Percentiles rank a stretch among this genome's conserved stretches.
Conservation (phyloP, 208 protist species). For the Acanthamoeba pearcei region DNA sequence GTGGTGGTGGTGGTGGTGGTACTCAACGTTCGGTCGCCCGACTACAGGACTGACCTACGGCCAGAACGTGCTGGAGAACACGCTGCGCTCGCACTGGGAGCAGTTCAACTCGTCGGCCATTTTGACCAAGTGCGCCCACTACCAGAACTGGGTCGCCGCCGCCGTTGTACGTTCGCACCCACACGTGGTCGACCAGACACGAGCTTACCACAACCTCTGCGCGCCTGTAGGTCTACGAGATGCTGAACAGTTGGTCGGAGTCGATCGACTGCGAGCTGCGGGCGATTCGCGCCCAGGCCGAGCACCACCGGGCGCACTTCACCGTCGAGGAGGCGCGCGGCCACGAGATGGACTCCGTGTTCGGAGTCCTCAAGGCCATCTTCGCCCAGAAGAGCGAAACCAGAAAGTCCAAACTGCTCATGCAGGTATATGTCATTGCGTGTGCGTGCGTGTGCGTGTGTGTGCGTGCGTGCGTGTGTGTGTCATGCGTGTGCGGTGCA, state of each 20-base stretch:
- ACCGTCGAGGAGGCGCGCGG: neutral
- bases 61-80: constrained; percentile 57
- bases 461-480: neutral
- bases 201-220: too few species aligned
- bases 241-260: constrained; percentile 10
- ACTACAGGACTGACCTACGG: neutral
- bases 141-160: constrained; percentile 58
- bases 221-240: neutral
- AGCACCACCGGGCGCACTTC: neutral
- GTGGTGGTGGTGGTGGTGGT: too few species aligned
- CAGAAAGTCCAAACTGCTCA: neutral
- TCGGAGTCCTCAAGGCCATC: neutral
- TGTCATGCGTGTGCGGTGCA: neutral
- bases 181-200: too few species aligned
- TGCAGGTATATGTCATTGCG: neutral
- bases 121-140: constrained; percentile 7
- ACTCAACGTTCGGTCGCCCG: too few species aligned
- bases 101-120: neutral
- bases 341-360: constrained; percentile 21
- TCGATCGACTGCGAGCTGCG: constrained; percentile 23
- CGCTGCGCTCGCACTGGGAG: constrained; percentile 32
- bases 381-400: neutral
- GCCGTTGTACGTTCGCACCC: neutral
- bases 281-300: neutral
- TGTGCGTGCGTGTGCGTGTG: neutral